Evolutionary conservation across 108 stramenopile species (phyloP).

Genomic region (Chaetoceros muelleri): DNA sequence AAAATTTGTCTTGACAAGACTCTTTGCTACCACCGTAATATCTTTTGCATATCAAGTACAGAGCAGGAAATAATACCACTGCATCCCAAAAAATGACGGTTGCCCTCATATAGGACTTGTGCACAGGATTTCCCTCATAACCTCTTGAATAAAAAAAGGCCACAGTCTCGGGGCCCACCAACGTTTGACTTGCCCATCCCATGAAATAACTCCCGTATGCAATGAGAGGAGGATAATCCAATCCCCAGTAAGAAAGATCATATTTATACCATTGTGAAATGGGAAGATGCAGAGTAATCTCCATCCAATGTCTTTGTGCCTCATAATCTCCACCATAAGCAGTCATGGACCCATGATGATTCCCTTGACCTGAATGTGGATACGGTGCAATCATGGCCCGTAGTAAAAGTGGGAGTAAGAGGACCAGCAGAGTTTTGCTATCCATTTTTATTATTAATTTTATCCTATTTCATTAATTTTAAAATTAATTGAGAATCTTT

Average conservation of each 20-base stretch:
- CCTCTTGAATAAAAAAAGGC: conserved; percentile 71
- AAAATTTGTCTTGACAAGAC: neutral
- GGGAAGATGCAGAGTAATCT: conserved; percentile 75
- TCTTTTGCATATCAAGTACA: conserved; percentile 8
- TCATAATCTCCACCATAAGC: conserved; percentile 92
- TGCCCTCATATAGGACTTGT: conserved; percentile 75
- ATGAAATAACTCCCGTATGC: conserved; percentile 72
- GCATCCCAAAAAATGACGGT: conserved; percentile 59
- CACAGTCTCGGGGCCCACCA: conserved; percentile 44
- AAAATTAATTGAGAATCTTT: too few species aligned
- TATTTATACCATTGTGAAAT: conserved; percentile 85
- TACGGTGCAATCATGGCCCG: conserved; percentile 54
- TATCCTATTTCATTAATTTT: too few species aligned
- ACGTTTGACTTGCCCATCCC: conserved; percentile 38
- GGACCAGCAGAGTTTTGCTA: neutral
- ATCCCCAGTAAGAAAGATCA: conserved; percentile 87
- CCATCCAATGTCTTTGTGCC: conserved; percentile 98
- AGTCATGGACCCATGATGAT: conserved; percentile 47
- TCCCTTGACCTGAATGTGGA: conserved; percentile 74
- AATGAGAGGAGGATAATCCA: conserved; percentile 94
- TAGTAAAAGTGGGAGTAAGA: conserved; percentile 15
- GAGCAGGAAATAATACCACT: conserved; percentile 18
- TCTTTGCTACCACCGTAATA: too few species aligned
- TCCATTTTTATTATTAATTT: neutral
- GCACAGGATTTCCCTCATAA: conserved; percentile 58